Conservation (phyloP, 768 basidiomycete genomes). For the Cubamyces lactineus region DNA sequence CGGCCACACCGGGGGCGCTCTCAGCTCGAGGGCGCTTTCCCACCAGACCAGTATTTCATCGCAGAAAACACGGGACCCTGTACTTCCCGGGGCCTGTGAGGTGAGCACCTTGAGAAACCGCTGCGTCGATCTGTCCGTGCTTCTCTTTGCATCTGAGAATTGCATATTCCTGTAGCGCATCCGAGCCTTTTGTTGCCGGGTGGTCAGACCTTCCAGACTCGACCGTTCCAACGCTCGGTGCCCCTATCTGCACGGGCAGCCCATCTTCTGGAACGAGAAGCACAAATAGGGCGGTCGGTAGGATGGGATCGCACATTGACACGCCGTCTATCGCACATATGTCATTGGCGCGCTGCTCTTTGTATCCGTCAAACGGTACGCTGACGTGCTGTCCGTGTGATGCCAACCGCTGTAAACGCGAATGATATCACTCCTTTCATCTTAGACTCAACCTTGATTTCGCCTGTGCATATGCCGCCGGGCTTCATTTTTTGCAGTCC, state of each 20-base stretch:
- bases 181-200: not conserved
- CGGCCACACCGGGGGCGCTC: not conserved
- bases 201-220: not conserved
- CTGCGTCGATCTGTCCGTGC: conserved; percentile 5
- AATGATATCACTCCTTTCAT: not conserved
- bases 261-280: conserved; percentile 1
- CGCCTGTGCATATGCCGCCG: not conserved
- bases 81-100: not conserved
- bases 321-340: not conserved
- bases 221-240: not conserved
- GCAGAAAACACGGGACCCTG: not conserved
- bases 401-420: not conserved
- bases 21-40: not conserved
- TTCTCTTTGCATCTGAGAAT: not conserved
- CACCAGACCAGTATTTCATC: not conserved
- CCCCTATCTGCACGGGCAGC: conserved; percentile 1
- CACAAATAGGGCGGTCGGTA: not conserved
- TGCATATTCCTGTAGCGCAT: not conserved
- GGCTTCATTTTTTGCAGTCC: not conserved
- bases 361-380: not conserved
- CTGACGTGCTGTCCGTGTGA: conserved; percentile 1
- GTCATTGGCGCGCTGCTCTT: not conserved
- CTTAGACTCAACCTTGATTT: not conserved
- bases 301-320: not conserved
- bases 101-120: not conserved